Base-by-base conservation (phyloP, 306 rosid species). In the Citrullus amarus region DNA sequence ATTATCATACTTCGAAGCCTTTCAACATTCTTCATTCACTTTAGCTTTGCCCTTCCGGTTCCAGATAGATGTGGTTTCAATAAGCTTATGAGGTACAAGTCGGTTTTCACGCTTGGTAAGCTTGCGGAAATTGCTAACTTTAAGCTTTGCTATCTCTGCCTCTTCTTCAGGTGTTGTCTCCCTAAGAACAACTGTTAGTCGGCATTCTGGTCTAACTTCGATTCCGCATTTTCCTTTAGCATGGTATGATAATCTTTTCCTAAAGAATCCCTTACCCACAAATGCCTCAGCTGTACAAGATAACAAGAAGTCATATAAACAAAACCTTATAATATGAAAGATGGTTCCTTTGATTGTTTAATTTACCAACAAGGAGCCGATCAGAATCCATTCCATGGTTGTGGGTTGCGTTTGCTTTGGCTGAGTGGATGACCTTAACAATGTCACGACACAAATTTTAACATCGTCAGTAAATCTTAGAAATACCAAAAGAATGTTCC, bases 81-180 rank as follows among this genome's bases (percentile, higher is more conserved):
- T 92, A 81, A 92, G 96, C 82, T 87, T 80, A 83, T 95, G 98
- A 15, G 98, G 98, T 80, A 95, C 97, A 56, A 95, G 97, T 75
- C 84, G 86, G 9, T 78, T 81, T 83, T 95, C 93, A 20, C 88
- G 84, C 86, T 91, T 89, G 11, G 87, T 86, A 71, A 88, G 91
- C 90, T 89, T 95, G 82, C 79, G 78, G 48, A 84, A 91, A 80
- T 91, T 95, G 77, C 86, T 86, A 79, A 92, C 97, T 83, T 73
- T 92, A 39, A 94, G 86, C 87, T 87, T 89, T 20, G 98, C 98
- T 79, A 94, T 90, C 79, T 92, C 80, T 17, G 94, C 94, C 80
- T 94, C 98, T 83, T 94, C 98, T 68, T 90, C 92, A 1, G 97
- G 80, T 36, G 98, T 92, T 53, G 90, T 89, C 88, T 92, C 98